A percentile compares a stretch with the other conserved stretches of the same genome.
These are phyloP conservation scores for Eucalyptus sideroxylon DNA, from an alignment of 345 rosid species.

Conservation along the genomic window DNA sequence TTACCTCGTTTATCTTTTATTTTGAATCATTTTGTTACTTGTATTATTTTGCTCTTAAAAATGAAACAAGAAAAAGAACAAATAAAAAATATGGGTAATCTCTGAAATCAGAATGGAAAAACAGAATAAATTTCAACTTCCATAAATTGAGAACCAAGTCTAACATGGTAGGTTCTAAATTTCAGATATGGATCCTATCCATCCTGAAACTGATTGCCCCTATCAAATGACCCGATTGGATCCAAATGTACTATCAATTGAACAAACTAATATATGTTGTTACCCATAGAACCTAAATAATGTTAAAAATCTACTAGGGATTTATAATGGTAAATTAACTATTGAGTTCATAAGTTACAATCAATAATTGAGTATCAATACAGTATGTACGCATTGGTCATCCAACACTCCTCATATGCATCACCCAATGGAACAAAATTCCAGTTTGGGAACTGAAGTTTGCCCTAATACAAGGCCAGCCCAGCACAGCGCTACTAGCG, in stretches of 20 bases:
- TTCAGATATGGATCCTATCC: rapidly evolving
- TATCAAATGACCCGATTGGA: background rate
- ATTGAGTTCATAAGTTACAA: background rate
- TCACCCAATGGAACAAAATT: background rate
- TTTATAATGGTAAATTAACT: background rate
- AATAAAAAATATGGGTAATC: rapidly evolving
- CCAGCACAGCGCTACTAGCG: no score
- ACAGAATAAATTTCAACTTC: rapidly evolving
- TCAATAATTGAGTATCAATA: background rate
- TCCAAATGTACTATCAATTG: background rate
- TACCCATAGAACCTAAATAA: background rate
- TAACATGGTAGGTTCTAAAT: background rate
- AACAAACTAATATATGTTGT: background rate
- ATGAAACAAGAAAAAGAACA: background rate
- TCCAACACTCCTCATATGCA: background rate
- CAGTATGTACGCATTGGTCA: background rate
- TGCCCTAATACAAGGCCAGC: background rate
- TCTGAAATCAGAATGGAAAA: rapidly evolving
- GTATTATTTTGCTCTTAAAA: background rate
- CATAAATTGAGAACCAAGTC: no score
- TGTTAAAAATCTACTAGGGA: background rate
- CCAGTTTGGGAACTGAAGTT: background rate
- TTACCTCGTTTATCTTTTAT: rapidly evolving
- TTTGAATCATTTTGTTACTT: no score
- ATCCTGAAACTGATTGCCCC: rapidly evolving